These are phyloP conservation scores for Alternaria sp. DNA, from an alignment of 2,329 filamentous ascomycete genomes.

Conservation along the genomic window DNA sequence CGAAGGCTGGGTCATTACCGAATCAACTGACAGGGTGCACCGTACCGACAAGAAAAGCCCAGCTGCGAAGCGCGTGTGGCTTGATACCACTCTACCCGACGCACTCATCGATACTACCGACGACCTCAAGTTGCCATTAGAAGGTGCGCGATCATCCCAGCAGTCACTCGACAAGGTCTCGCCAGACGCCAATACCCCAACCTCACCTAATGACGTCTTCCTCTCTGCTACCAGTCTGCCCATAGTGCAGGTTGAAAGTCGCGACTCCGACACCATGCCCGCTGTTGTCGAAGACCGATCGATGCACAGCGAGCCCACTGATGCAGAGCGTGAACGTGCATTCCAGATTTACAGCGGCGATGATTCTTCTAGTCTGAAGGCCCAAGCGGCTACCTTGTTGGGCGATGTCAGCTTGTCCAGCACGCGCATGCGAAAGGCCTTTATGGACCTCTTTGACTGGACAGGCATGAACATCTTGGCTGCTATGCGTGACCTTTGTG, in stretches of 20 bases:
- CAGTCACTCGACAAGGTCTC: constrained; percentile 46
- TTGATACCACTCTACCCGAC: constrained; percentile 50
- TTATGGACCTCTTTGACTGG: constrained; percentile 94
- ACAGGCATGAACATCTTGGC: constrained; percentile 79
- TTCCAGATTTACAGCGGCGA: constrained; percentile 83
- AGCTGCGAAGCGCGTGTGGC: constrained; percentile 50
- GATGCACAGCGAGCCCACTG: constrained; percentile 56
- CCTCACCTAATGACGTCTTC: constrained; percentile 55
- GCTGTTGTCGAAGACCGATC: constrained; percentile 46
- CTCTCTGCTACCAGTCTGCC: constrained; percentile 60
- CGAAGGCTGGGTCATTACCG: constrained; percentile 49
- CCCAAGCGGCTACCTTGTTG: constrained; percentile 85
- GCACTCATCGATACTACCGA: constrained; percentile 36
- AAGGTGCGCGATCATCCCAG: constrained; percentile 49
- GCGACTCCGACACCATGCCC: constrained; percentile 50
- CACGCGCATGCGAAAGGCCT: constrained; percentile 70
- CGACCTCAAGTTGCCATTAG: constrained; percentile 49
- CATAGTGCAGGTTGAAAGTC: constrained; percentile 60
- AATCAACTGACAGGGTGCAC: constrained; percentile 37
- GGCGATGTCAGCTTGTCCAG: constrained; percentile 71
- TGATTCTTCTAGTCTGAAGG: constrained; percentile 80
- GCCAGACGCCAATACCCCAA: constrained; percentile 51
- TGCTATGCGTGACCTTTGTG: constrained; percentile 81
- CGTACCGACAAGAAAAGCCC: constrained; percentile 25
- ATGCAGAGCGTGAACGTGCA: constrained; percentile 79